Base-by-base conservation (phyloP, 2,329 filamentous ascomycete genomes). In the Diplodia mutila region DNA sequence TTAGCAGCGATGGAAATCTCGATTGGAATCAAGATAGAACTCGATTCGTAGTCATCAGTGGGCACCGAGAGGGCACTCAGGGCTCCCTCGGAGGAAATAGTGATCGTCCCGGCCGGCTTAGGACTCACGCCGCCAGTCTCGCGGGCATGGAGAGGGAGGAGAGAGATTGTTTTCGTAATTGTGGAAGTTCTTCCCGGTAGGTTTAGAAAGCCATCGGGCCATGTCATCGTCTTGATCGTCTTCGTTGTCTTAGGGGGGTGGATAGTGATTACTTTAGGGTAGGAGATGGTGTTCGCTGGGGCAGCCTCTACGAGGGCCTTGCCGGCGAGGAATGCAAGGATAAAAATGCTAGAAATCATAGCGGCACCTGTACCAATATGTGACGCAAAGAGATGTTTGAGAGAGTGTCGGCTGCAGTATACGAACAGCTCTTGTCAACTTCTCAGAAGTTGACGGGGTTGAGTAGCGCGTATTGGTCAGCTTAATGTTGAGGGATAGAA, bases 221-320 rank as follows among this genome's bases (percentile, higher is more conserved):
- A 61, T 7, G n/a, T 32, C 39, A 32, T 29, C 25, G 21, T 48
- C 42, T 14, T 61, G 12, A 12, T 32, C 27, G 42, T 61, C 39
- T 46, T 49, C 8, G 34, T 48, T 25, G 42, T 61, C 39, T 27
- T 49, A 18, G 57, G 57, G 3, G 57, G 57, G 1, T 29, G 23
- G 61, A 64, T 64, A 16, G 32, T 64, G 48, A 64, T 53, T 5
- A 23, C 21, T 21, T 64, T 34, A 12, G 61, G 48, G 8, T 51
- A 49, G 7, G 29, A 53, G 18, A n/a, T 29, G 48, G 27, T 37
- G 8, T 16, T 52, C 29, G 29, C 49, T 18, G 61, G 48, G 18
- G 27, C 32, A 4, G 48, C 61, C n/a, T 64, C 48, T 16, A 53
- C 61, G 2, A 53, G 8, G 34, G 61, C 48, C n/a, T 53, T 46